Evolutionary conservation across 208 protist species (phyloP).

Genomic region (Leishmania lainsoni): DNA sequence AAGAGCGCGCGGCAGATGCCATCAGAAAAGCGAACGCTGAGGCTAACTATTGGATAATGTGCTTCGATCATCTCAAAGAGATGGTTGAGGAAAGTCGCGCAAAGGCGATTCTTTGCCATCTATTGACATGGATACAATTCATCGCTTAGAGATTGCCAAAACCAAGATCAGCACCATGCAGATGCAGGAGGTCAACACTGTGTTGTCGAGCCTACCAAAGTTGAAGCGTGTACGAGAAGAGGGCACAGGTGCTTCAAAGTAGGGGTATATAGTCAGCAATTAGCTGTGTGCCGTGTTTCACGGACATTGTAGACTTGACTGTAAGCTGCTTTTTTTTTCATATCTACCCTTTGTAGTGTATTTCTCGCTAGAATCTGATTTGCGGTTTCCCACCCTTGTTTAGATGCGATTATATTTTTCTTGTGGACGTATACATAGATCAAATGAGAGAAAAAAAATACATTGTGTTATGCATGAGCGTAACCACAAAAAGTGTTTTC

Average conservation of each 20-base stretch:
- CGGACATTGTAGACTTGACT: background rate
- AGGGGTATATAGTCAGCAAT: background rate
- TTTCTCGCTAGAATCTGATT: conserved; percentile 14
- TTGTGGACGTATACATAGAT: background rate
- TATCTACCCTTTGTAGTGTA: conserved; percentile 5
- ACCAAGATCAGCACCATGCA: conserved; percentile 30
- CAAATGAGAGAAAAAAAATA: background rate
- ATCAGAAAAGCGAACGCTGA: conserved; percentile 76
- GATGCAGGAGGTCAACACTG: conserved; percentile 24
- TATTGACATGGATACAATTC: conserved; percentile 50
- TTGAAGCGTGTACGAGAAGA: conserved; percentile 36
- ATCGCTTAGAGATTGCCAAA: conserved; percentile 55
- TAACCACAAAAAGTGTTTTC: background rate
- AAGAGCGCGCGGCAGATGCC: conserved; percentile 52
- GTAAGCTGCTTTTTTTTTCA: conserved; percentile 10
- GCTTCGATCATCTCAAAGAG: conserved; percentile 75
- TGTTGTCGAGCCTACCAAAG: conserved; percentile 3
- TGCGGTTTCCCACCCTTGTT: conserved; percentile 4
- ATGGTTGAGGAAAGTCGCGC: conserved; percentile 51
- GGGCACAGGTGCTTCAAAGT: background rate
- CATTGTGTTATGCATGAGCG: background rate
- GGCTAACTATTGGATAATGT: conserved; percentile 71
- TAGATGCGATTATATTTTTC: conserved; percentile 14
- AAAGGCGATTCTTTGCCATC: conserved; percentile 39
- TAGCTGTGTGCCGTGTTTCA: background rate